Evolutionary conservation across 441 rosid genomes (phyloP).

Genomic region (Theobroma grandiflorum): DNA sequence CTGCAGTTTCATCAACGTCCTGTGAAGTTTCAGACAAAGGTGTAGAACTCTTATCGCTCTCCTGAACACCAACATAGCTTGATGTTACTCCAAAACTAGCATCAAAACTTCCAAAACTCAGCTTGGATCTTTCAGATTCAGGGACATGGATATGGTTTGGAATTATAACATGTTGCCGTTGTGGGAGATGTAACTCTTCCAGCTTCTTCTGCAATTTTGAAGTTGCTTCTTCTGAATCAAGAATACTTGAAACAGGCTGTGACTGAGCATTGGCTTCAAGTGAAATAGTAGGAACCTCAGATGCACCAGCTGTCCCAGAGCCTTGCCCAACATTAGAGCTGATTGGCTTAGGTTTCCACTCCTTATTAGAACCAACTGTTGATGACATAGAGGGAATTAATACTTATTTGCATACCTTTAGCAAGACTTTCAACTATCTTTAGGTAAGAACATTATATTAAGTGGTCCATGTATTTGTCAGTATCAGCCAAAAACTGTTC

Average conservation of each 20-base stretch:
- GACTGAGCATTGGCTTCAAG: slow-evolving; percentile 53
- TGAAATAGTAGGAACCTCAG: slow-evolving; percentile 53
- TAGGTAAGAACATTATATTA: neutral
- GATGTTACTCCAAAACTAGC: slow-evolving; percentile 69
- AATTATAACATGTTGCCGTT: slow-evolving; percentile 86
- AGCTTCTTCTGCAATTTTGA: slow-evolving; percentile 76
- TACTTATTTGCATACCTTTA: slow-evolving; percentile 33
- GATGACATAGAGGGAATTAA: slow-evolving; percentile 30
- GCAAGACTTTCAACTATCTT: slow-evolving; percentile 18
- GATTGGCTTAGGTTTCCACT: slow-evolving; percentile 94
- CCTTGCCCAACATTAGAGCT: slow-evolving; percentile 55
- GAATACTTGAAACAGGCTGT: slow-evolving; percentile 45
- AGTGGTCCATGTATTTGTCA: neutral
- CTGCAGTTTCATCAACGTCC: slow-evolving; percentile 62
- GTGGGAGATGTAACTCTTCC: slow-evolving; percentile 77
- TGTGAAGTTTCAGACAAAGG: slow-evolving; percentile 70
- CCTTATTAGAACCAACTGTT: slow-evolving; percentile 71
- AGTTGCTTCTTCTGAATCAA: slow-evolving; percentile 65
- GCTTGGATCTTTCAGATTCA: slow-evolving; percentile 85
- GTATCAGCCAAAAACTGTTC: slow-evolving; percentile 15
- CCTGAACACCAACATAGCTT: slow-evolving; percentile 47
- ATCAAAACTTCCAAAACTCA: slow-evolving; percentile 98
- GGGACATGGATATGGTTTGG: slow-evolving; percentile 94
- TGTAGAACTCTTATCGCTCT: slow-evolving; percentile 74
- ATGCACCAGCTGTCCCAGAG: slow-evolving; percentile 56